Percentiles rank a stretch among this genome's conserved stretches.
Conservation (phyloP, 2,329 filamentous ascomycete genomes). For the Cladobotryum protrusum region DNA sequence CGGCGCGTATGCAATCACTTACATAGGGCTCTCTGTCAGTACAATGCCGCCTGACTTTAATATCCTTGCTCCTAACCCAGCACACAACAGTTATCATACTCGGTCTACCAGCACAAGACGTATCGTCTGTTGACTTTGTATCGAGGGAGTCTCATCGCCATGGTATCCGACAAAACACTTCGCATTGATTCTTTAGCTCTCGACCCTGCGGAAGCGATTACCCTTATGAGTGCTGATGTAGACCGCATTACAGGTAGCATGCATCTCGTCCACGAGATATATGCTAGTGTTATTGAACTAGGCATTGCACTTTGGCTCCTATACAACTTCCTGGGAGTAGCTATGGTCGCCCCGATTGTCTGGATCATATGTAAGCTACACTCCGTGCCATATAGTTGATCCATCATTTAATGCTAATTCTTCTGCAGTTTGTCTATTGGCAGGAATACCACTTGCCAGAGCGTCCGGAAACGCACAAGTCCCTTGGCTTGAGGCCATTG, state of each 20-base stretch:
- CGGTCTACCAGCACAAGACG: conserved; percentile 26
- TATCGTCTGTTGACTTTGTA: conserved; percentile 29
- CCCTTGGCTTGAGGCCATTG: conserved; percentile 22
- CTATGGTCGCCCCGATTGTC: conserved; percentile 16
- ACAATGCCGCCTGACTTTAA: neutral
- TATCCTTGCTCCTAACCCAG: neutral
- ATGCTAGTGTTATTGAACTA: conserved; percentile 29
- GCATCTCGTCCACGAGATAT: conserved; percentile 26
- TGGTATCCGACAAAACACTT: conserved; percentile 44
- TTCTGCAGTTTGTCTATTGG: conserved; percentile 7
- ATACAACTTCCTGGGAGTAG: conserved; percentile 18
- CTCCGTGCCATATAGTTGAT: neutral
- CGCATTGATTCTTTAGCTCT: conserved; percentile 19
- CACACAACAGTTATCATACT: neutral
- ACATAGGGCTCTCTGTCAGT: conserved; percentile 33
- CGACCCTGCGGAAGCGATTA: conserved; percentile 30
- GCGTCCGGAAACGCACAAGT: conserved; percentile 17
- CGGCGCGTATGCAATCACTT: conserved; percentile 32
- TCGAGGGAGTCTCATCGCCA: conserved; percentile 30
- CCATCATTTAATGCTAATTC: neutral
- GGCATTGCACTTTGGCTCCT: conserved; percentile 29
- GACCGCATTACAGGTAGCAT: conserved; percentile 26
- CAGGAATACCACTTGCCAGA: conserved; percentile 17
- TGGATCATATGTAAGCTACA: conserved; percentile 16
- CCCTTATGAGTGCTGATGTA: conserved; percentile 40